Evolutionary conservation across 169 alveolate species (phyloP).

Genomic region (Cryptosporidium bovis): DNA sequence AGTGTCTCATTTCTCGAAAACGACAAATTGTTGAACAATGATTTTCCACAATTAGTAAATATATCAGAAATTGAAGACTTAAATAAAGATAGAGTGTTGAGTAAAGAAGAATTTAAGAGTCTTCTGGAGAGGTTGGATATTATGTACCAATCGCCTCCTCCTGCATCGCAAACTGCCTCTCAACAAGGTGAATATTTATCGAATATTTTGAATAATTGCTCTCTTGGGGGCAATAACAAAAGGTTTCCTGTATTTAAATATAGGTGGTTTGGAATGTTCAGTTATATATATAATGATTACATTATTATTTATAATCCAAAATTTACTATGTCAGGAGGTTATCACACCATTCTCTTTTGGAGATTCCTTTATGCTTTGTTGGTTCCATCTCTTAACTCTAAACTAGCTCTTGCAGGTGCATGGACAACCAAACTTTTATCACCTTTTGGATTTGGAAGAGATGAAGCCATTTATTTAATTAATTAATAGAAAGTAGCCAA

Average conservation of each 20-base stretch:
- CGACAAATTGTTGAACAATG: background rate
- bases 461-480: background rate
- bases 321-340: slow-evolving; percentile 52
- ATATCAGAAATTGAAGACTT: slow-evolving; percentile 23
- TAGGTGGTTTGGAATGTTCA: slow-evolving; percentile 76
- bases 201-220: slow-evolving; percentile 48
- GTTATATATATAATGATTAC: slow-evolving; percentile 72
- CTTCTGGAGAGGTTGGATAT: slow-evolving; percentile 73
- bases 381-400: slow-evolving; percentile 20
- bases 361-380: slow-evolving; percentile 8
- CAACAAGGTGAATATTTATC: slow-evolving; percentile 80
- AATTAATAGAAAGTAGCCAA: background rate
- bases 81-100: slow-evolving; percentile 5
- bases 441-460: background rate
- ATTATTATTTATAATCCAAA: slow-evolving; percentile 42
- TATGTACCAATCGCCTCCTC: slow-evolving; percentile 78
- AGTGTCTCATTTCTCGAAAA: slow-evolving; percentile 12
- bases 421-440: slow-evolving; percentile 7
- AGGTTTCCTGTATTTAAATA: slow-evolving; percentile 77
- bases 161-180: slow-evolving; percentile 80
- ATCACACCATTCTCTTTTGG: slow-evolving; percentile 39
- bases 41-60: slow-evolving; percentile 58
- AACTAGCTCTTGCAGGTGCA: background rate
- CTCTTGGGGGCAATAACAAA: slow-evolving; percentile 35
- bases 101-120: slow-evolving; percentile 17